Percentiles rank a stretch among this genome's conserved stretches.
Evolutionary conservation across 495 filamentous ascomycete genomes (phyloP).

Genomic region (Aspergillus ellipticus): DNA sequence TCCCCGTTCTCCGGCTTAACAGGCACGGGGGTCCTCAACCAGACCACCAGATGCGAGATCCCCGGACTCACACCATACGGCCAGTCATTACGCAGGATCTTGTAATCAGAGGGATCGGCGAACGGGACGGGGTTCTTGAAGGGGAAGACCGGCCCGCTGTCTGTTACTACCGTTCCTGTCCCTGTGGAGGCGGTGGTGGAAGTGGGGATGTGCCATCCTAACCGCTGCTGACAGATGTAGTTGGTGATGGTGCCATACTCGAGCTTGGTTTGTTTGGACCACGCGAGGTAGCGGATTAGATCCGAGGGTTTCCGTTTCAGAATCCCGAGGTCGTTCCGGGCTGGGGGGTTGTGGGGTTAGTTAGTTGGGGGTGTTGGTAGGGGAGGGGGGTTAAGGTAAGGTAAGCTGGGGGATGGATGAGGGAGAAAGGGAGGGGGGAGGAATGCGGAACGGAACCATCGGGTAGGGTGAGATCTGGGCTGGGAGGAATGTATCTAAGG

Average conservation of each 20-base stretch:
- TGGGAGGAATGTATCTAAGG: too few species aligned
- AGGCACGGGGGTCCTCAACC: constrained; percentile 53
- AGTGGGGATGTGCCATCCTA: constrained; percentile 60
- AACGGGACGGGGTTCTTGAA: constrained; percentile 58
- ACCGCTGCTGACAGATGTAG: constrained; percentile 68
- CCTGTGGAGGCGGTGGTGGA: constrained; percentile 8
- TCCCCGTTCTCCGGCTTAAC: constrained; percentile 58
- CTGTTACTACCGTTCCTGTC: too few species aligned
- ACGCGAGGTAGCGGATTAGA: constrained; percentile 76
- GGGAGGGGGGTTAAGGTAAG: too few species aligned
- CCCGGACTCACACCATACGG: constrained; percentile 73
- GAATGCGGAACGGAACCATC: constrained; percentile 1
- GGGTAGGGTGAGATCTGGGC: too few species aligned
- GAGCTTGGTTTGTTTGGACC: constrained; percentile 65
- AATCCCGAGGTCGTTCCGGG: constrained; percentile 66
- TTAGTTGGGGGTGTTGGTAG: background rate
- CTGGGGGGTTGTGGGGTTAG: constrained; percentile 29
- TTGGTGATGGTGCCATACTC: constrained; percentile 74
- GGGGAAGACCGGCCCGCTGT: constrained; percentile 25
- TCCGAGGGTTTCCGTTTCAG: constrained; percentile 82
- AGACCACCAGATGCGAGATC: constrained; percentile 61
- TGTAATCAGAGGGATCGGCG: constrained; percentile 64
- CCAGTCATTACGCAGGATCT: constrained; percentile 85
- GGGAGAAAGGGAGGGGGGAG: constrained; percentile 13
- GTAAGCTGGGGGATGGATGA: background rate